Percentiles rank a stretch among this genome's conserved stretches.
These are phyloP conservation scores for Coemansia sp. DNA, from an alignment of 192 early-diverging fungal genomes.

Conservation along the genomic window DNA sequence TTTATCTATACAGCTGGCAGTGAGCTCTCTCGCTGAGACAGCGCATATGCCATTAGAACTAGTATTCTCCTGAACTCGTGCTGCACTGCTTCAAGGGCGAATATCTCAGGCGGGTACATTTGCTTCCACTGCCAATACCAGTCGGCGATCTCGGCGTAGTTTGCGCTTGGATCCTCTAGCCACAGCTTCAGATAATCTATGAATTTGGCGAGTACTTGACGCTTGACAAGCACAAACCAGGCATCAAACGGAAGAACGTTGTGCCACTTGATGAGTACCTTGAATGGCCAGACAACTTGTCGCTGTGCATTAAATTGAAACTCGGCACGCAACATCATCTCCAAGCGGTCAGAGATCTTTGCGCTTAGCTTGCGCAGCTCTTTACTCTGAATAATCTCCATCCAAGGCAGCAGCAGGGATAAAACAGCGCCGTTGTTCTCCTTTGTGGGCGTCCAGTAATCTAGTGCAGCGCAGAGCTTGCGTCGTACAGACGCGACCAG, in stretches of 20 bases:
- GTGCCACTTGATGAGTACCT: slow-evolving; percentile 37
- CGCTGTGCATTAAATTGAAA: slow-evolving; percentile 33
- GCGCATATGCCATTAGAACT: slow-evolving; percentile 39
- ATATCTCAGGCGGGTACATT: slow-evolving; percentile 33
- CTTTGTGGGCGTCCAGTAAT: slow-evolving; percentile 35
- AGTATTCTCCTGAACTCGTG: slow-evolving; percentile 34
- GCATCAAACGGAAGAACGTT: slow-evolving; percentile 22
- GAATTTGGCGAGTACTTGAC: slow-evolving; percentile 27
- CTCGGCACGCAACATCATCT: slow-evolving; percentile 28
- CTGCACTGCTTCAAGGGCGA: slow-evolving; percentile 24
- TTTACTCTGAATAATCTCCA: slow-evolving; percentile 34
- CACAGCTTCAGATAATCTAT: slow-evolving; percentile 35
- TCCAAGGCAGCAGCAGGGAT: slow-evolving; percentile 34
- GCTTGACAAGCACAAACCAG: slow-evolving; percentile 29
- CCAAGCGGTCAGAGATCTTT: slow-evolving; percentile 25
- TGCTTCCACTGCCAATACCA: slow-evolving; percentile 58
- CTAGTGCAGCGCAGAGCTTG: slow-evolving; percentile 48
- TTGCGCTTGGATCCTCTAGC: slow-evolving; percentile 39
- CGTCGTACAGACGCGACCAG: slow-evolving; percentile 35
- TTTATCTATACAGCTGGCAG: slow-evolving; percentile 1
- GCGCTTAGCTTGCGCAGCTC: slow-evolving; percentile 26
- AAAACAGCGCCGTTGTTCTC: slow-evolving; percentile 30
- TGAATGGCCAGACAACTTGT: slow-evolving; percentile 46
- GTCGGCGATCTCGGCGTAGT: slow-evolving; percentile 52
- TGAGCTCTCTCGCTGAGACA: slow-evolving; percentile 3